These are phyloP conservation scores for Dendrocalamus latiflorus DNA, from an alignment of 202 grass and related monocot genomes.

Conservation along the genomic window DNA sequence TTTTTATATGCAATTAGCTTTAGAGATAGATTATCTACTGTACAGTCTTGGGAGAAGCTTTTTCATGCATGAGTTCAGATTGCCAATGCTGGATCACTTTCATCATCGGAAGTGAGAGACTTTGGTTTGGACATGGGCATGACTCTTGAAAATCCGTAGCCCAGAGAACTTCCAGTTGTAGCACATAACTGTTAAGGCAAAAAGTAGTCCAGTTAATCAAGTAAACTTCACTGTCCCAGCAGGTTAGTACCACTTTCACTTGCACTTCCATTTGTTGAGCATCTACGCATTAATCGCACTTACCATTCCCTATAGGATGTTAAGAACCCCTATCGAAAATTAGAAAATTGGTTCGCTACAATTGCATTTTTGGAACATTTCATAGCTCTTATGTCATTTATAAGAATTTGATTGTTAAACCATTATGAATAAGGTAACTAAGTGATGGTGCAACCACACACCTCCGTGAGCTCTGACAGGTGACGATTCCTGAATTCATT, in stretches of 20 bases:
- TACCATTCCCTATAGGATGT: not conserved
- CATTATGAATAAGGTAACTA: not conserved
- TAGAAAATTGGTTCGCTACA: not conserved
- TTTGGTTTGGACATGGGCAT: slow-evolving; percentile 53
- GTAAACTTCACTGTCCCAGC: not conserved
- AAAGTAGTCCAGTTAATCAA: not conserved
- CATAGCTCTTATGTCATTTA: not conserved
- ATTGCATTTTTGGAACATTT: not conserved
- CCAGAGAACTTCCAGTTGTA: slow-evolving; percentile 69
- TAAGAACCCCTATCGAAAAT: not conserved
- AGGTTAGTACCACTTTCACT: not conserved
- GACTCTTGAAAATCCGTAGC: slow-evolving; percentile 75
- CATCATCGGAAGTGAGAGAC: slow-evolving; percentile 50
- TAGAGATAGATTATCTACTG: slow-evolving; percentile 11
- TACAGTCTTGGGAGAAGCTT: slow-evolving; percentile 7
- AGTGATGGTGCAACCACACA: slow-evolving; percentile 27
- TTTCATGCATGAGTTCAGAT: slow-evolving; percentile 29
- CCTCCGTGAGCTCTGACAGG: slow-evolving; percentile 95
- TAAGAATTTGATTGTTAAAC: not conserved
- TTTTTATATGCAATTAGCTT: slow-evolving; percentile 25
- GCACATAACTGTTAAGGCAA: slow-evolving; percentile 55
- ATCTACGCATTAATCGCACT: not conserved
- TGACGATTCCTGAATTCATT: slow-evolving; percentile 89
- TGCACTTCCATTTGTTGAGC: not conserved
- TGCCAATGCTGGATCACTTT: slow-evolving; percentile 60